Conservation (phyloP, 2,329 filamentous ascomycete genomes). For the Chaetothyriales sp. region DNA sequence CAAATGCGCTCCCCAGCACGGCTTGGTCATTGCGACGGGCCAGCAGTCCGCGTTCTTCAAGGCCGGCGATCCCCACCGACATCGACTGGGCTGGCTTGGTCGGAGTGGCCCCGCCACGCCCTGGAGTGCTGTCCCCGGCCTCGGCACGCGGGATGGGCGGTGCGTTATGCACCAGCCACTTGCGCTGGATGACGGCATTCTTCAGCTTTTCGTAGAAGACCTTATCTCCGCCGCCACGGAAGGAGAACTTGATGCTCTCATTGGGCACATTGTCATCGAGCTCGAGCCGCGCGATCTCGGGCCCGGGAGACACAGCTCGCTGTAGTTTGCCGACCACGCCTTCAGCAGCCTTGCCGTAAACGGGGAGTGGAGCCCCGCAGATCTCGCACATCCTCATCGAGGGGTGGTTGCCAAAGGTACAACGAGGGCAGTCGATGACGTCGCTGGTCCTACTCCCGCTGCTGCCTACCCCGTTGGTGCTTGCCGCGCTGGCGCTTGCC, state of each 20-base stretch:
- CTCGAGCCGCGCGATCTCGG: slow-evolving; percentile 39
- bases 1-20: slow-evolving; percentile 85
- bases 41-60: slow-evolving; percentile 74
- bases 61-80: slow-evolving; percentile 69
- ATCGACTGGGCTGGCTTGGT: slow-evolving; percentile 19
- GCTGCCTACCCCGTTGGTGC: too few species aligned
- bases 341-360: slow-evolving; percentile 30
- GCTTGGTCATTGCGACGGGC: slow-evolving; percentile 84
- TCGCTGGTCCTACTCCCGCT: background rate
- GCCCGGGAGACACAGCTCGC: slow-evolving; percentile 66
- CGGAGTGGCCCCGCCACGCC: background rate
- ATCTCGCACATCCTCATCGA: slow-evolving; percentile 80
- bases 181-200: slow-evolving; percentile 74
- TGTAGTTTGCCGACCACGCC: slow-evolving; percentile 27
- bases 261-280: slow-evolving; percentile 44
- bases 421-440: slow-evolving; percentile 55
- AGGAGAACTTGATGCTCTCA: slow-evolving; percentile 81
- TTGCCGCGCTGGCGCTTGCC: too few species aligned
- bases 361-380: slow-evolving; percentile 58
- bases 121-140: slow-evolving; percentile 21
- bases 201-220: slow-evolving; percentile 84
- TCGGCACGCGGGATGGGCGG: slow-evolving; percentile 64
- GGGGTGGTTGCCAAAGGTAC: slow-evolving; percentile 87
- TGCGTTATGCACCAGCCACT: slow-evolving; percentile 85
- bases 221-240: slow-evolving; percentile 66